These are phyloP conservation scores for Sporothrix pseudoabietina DNA, from an alignment of 2,329 filamentous ascomycete species.

Conservation along the genomic window DNA sequence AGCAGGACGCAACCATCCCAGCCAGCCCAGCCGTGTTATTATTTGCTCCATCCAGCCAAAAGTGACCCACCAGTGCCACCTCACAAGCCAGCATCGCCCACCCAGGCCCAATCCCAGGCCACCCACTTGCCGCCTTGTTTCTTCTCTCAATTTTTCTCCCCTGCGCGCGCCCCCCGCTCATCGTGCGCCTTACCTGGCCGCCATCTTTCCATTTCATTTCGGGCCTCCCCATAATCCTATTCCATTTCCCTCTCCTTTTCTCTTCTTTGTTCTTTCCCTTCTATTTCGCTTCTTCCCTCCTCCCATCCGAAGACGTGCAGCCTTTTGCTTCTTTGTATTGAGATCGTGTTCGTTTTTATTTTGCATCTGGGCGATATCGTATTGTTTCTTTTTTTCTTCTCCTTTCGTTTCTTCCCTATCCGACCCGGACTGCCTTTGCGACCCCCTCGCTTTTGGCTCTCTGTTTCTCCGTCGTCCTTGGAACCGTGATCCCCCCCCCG, in stretches of 20 bases:
- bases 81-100: conserved; percentile 24
- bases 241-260: conserved; percentile 13
- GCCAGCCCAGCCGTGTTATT: conserved; percentile 3
- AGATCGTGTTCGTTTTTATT: not conserved
- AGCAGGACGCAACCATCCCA: not conserved
- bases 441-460: conserved; percentile 3
- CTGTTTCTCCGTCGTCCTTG: conserved; percentile 10
- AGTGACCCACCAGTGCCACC: conserved; percentile 26
- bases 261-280: not conserved
- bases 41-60: conserved; percentile 7
- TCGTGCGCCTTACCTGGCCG: not conserved
- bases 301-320: not conserved
- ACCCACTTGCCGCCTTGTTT: conserved; percentile 14
- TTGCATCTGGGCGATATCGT: not conserved
- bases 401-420: conserved; percentile 27
- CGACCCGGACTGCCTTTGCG: not conserved
- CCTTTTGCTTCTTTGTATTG: conserved; percentile 13
- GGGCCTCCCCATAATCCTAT: conserved; percentile 23
- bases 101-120: conserved; percentile 17
- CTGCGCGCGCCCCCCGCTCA: conserved; percentile 11
- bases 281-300: not conserved
- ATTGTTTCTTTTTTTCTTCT: not conserved
- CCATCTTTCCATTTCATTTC: conserved; percentile 33
- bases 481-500: not conserved
- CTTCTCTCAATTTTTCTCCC: conserved; percentile 4